Conservation (phyloP, 257 asterid species). For the Apocynum venetum region DNA sequence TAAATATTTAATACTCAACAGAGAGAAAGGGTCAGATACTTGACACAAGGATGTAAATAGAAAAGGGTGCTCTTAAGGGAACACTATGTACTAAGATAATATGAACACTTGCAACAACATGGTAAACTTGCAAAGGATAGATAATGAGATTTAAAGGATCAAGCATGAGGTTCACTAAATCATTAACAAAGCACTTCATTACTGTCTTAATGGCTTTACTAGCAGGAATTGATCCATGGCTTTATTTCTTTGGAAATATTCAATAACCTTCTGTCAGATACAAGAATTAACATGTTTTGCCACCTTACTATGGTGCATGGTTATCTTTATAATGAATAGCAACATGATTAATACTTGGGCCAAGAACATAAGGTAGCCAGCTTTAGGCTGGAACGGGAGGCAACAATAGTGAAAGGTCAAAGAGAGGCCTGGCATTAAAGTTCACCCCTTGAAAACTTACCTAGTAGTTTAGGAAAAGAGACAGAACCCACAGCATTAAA, state of each 20-base stretch:
- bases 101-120: neutral
- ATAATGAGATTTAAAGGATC: neutral
- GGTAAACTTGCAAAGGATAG: neutral
- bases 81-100: neutral
- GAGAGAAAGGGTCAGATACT: neutral
- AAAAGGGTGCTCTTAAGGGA: neutral
- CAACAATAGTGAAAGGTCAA: neutral
- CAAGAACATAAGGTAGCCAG: neutral
- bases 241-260: neutral
- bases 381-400: neutral
- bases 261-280: neutral
- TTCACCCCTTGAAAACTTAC: neutral
- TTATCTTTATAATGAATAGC: neutral
- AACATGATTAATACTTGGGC: neutral
- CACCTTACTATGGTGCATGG: neutral
- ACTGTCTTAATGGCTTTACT: neutral
- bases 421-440: neutral
- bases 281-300: neutral
- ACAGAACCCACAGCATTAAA: neutral
- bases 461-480: neutral
- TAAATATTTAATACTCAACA: too few species aligned
- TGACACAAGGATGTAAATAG: neutral
- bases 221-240: neutral
- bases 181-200: neutral
- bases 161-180: neutral